Evolutionary conservation across 2,329 filamentous ascomycete species (phyloP), one percentile per base, ranked within the genome.

Genomic region (Fusarium newnesense): DNA sequence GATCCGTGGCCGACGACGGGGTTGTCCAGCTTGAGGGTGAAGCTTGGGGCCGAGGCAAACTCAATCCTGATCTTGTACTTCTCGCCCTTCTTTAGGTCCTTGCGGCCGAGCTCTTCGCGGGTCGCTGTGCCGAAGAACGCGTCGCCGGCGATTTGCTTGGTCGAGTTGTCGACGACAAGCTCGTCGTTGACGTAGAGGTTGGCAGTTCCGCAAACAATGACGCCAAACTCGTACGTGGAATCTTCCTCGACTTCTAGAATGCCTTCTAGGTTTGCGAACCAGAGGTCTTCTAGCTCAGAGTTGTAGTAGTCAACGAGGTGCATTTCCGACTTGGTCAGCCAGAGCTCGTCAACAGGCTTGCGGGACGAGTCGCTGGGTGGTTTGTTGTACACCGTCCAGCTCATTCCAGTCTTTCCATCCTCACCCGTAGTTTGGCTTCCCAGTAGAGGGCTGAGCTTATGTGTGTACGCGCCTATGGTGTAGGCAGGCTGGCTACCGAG

Each of bases 111-210:
- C 73, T 92, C 89, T 78, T 94, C 91, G 7, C 87, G 83, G 0
- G 90, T 93, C 5, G 88, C 91, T 24, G 85, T 85, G 26, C 91
- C 89, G 69, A 92, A 91, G 84, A 93, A 93, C 8, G 88, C 87
- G 50, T 90, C 88, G 16, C 91, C 90, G 30, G 88, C 86, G 24
- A 81, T 78, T 79, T 93, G 91, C 66, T 90, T 88, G 54, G 89
- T 91, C 24, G 87, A 86, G 76, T 93, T 92, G 81, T 93, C 90
- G 26, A 93, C 87, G 36, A 93, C 84, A 6, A 92, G 81, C 65
- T 90, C 83, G 67, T 84, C 90, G 71, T 93, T 88, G 62, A 93
- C 85, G 72, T 87, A 91, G 16, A 93, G 84, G 73, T 88, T 89
- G n/a, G 90, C 91, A 2, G 89, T 91, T 32, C 91, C 91, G 47